Percentiles rank a stretch among this genome's conserved stretches.
Conservation (phyloP, 2,329 filamentous ascomycete genomes). For the Tothia fuscella region DNA sequence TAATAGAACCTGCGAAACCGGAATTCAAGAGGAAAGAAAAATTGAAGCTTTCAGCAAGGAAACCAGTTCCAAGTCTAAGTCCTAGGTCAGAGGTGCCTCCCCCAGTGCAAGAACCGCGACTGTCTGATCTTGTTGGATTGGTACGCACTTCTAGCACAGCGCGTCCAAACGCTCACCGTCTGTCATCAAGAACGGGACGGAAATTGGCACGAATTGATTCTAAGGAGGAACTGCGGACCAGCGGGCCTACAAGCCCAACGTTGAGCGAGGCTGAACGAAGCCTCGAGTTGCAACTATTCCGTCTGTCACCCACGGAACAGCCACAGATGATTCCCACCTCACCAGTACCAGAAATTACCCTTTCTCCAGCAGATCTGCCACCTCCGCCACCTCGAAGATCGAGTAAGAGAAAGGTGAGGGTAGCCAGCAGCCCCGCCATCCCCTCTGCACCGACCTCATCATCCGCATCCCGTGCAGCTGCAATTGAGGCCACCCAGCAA, state of each 20-base stretch:
- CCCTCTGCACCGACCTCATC: background rate
- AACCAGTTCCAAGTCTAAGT: too few species aligned
- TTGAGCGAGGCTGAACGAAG: conserved; percentile 35
- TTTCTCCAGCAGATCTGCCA: background rate
- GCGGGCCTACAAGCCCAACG: conserved; percentile 27
- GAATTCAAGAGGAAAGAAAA: background rate
- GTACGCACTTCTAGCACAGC: conserved; percentile 7
- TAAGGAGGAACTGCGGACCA: conserved; percentile 4
- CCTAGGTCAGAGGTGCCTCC: too few species aligned
- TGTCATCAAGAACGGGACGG: background rate
- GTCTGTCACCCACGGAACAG: conserved; percentile 16
- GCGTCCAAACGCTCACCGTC: background rate
- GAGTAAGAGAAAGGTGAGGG: conserved; percentile 6
- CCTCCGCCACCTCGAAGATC: conserved; percentile 10
- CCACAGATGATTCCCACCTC: conserved; percentile 12
- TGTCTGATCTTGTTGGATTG: conserved; percentile 6
- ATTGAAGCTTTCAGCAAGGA: too few species aligned
- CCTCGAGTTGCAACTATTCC: conserved; percentile 17
- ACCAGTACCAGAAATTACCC: background rate
- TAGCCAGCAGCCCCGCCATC: background rate
- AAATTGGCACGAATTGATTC: conserved; percentile 7
- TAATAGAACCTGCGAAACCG: background rate
- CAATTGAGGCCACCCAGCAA: background rate
- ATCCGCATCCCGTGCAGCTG: conserved; percentile 8
- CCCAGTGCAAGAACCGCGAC: background rate